phyloP scores from a whole-genome alignment of 2,329 filamentous ascomycete genomes.

The Escovopsis weberi region DNA sequence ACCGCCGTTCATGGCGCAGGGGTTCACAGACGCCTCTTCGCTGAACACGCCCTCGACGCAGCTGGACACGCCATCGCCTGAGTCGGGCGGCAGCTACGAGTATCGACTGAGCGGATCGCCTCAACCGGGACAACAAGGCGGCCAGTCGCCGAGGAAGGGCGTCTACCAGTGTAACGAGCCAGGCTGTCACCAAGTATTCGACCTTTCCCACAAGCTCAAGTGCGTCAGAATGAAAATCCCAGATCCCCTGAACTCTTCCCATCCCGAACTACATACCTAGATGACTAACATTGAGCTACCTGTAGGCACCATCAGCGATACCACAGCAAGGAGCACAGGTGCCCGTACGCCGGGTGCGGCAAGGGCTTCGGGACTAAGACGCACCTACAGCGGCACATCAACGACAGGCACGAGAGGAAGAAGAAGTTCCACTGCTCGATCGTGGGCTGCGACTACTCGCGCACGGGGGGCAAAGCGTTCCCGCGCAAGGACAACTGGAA shows the following conservation, averaged over 20 bases:
- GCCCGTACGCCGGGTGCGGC: conserved; percentile 35
- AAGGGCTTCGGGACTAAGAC: conserved; percentile 48
- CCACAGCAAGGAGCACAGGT: conserved; percentile 45
- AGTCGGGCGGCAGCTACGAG: conserved; percentile 22
- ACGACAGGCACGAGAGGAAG: conserved; percentile 45
- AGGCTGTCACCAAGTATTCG: conserved; percentile 30
- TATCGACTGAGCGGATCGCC: conserved; percentile 24
- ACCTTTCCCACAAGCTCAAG: conserved; percentile 47
- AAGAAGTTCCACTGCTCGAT: conserved; percentile 45
- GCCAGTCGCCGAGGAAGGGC: conserved; percentile 16
- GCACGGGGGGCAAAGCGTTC: conserved; percentile 41
- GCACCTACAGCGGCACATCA: conserved; percentile 46
- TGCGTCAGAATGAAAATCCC: conserved; percentile 16
- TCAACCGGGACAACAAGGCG: conserved; percentile 9
- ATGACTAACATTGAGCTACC: too few relatives aligned
- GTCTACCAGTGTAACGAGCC: conserved; percentile 21
- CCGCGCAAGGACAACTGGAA: conserved; percentile 50
- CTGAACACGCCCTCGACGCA: conserved; percentile 34
- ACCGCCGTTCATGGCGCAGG: conserved; percentile 25
- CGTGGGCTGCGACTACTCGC: conserved; percentile 40
- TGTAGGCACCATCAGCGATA: conserved; percentile 44
- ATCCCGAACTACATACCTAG: background rate
- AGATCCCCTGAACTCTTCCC: background rate
- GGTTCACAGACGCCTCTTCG: conserved; percentile 25
- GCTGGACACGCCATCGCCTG: conserved; percentile 26